Percentiles rank a stretch among this genome's conserved stretches.
Evolutionary conservation across 192 early-diverging fungal genomes (phyloP).

Genomic region (Entomortierella beljakovae): DNA sequence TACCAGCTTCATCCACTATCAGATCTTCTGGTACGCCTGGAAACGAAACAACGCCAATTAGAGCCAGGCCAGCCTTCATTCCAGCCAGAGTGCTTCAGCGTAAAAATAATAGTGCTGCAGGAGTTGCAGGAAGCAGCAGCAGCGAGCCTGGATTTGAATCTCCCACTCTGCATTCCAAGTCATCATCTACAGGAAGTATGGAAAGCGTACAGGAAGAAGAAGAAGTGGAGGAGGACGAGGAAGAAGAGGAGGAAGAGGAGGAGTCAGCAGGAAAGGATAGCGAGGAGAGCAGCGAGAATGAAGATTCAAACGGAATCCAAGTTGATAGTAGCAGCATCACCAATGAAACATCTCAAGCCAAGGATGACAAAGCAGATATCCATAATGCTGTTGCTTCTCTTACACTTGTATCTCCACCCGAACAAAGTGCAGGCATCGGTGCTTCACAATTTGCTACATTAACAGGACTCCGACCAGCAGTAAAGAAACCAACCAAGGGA

Average conservation of each 20-base stretch:
- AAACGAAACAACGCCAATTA: conserved; percentile 14
- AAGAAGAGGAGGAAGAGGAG: conserved; percentile 10
- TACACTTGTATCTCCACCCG: not conserved
- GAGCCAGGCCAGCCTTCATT: conserved; percentile 44
- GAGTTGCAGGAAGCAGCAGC: not conserved
- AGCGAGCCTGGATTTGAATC: not conserved
- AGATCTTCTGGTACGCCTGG: not conserved
- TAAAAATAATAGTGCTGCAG: conserved; percentile 11
- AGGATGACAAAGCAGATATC: not conserved
- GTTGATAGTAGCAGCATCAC: not conserved
- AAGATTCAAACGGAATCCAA: no score
- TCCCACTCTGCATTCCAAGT: conserved; percentile 4
- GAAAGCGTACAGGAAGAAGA: conserved; percentile 37
- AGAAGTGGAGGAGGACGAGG: conserved; percentile 36
- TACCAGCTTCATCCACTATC: not conserved
- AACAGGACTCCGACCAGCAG: conserved; percentile 42
- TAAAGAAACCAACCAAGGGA: conserved; percentile 44
- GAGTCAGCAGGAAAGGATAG: not conserved
- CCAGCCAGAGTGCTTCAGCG: conserved; percentile 44
- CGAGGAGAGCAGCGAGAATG: not conserved
- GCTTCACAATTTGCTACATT: conserved; percentile 38
- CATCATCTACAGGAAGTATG: conserved; percentile 23
- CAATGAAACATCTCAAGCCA: not conserved
- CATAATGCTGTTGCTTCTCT: not conserved
- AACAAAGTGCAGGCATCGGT: conserved; percentile 11